Base-by-base conservation (phyloP, 2,329 filamentous ascomycete genomes). In the Aspergillus neotritici region DNA sequence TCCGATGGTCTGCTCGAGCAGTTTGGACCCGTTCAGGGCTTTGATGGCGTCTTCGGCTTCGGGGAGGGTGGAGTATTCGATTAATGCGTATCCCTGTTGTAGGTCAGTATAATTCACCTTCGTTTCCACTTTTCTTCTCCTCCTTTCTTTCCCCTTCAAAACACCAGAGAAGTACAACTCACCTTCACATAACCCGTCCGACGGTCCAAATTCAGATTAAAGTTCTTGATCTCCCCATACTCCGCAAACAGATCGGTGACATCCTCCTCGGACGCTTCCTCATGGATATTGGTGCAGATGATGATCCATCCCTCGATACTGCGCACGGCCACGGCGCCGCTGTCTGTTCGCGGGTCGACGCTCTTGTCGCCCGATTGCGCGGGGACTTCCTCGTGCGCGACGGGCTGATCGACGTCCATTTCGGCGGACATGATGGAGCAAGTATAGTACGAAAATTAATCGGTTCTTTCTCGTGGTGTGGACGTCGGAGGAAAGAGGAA, bases 231-330 rank as follows among this genome's bases (percentile, higher is more conserved):
- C 57, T 82, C 78, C 43, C 80, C 80, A 53, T 77, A 80, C 48
- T 84, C 80, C 47, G 77, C 79, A 60, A 84, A 84, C 55, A 83
- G 63, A 53, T 84, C 80, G 41, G 77, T 78, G 17, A 84, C 64
- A 50, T 83, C 80, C 63, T 84, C 80, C 60, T 84, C 80, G n/a
- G 73, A 77, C 8, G 80, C 78, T 60, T 84, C 80, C 58, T 83
- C 80, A 54, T 84, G 80, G 30, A 84, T 78, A 52, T 84, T 83
- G n/a, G 79, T 81, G 42, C 75, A 79, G n/a, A 83, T 74, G 48
- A 84, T 72, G 60, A 84, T 83, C 80, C 80, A 84, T 50, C 80
- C 80, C 61, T 84, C 80, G 54, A 84, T 83, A 55, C 77, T 81
- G 61, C 80, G 79, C 35, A 84, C 80, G 7, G 80, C 80, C 66